Evolutionary conservation across 2,329 filamentous ascomycete species (phyloP), one percentile per base, ranked within the genome.

Genomic region (Sporothrix sp.): DNA sequence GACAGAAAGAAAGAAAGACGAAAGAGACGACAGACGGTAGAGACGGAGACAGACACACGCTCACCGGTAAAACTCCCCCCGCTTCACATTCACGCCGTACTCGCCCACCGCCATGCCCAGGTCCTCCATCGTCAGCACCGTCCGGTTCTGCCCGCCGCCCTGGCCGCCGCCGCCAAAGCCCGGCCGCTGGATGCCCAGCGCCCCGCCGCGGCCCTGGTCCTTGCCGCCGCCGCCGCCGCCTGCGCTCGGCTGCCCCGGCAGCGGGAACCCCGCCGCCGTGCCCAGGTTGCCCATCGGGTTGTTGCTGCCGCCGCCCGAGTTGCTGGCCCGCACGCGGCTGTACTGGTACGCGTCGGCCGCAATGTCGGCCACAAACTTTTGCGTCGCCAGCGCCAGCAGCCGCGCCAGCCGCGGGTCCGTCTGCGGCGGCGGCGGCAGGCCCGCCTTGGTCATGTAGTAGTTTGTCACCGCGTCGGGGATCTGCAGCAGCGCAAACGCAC

Each of bases 341-440:
- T 96, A 97, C 69, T 98, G 93, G 67, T 98, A 98, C 3, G 93
- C 89, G 66, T 98, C 93, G 52, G 93, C 90, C 2, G 93, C 93
- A 58, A 98, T 88, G 66, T 98, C 93, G 53, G 93, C 90, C 61
- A 98, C 87, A 74, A 98, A 98, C 66, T 98, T 98, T 65, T 98
- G 93, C 0, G 93, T 95, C n/a, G 93, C 93, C 8, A 98, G 85
- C 2, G 93, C 91, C 38, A 98, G 84, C 3, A 98, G 84, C 43
- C 91, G 88, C 20, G 91, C 88, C 25, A 98, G 85, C 52, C 90
- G 87, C 18, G 84, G 84, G 61, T 95, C 88, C 48, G 89, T 95
- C 60, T 93, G 85, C 0, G 88, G 90, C 36, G 91, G 89, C 1
- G 91, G 91, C 30, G 93, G 90, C 4, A 98, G 86, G 48, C 93